These are phyloP conservation scores for Entonaema liquescens DNA, from an alignment of 495 filamentous ascomycete species.

Conservation along the genomic window DNA sequence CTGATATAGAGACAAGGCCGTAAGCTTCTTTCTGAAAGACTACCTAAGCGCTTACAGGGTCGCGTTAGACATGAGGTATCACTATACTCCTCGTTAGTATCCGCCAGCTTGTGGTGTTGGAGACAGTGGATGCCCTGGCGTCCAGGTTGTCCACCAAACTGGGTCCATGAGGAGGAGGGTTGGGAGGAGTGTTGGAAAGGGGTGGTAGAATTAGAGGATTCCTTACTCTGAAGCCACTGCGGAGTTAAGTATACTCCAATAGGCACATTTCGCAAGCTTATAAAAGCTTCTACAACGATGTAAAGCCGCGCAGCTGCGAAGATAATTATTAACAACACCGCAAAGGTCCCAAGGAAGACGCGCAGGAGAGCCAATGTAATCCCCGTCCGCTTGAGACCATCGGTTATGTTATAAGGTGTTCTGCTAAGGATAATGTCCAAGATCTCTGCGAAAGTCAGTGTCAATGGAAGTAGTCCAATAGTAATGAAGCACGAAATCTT, in stretches of 20 bases:
- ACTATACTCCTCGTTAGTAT: neutral
- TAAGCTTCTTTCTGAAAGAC: neutral
- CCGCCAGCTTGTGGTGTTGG: neutral
- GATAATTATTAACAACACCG: neutral
- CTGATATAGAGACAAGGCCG: too few relatives aligned
- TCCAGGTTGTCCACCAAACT: too few relatives aligned
- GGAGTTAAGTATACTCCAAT: conserved; percentile 1
- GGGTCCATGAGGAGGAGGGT: too few relatives aligned
- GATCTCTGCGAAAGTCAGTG: too few relatives aligned
- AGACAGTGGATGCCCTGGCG: too few relatives aligned
- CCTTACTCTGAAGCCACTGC: neutral
- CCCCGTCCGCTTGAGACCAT: too few relatives aligned
- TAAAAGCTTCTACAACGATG: neutral
- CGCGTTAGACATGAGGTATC: neutral
- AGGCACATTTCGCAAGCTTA: neutral
- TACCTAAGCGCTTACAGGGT: neutral
- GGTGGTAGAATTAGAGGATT: neutral
- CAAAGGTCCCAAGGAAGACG: neutral
- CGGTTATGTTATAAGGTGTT: too few relatives aligned
- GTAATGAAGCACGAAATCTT: neutral
- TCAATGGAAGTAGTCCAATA: neutral
- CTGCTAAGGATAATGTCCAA: too few relatives aligned
- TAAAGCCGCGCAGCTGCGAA: neutral
- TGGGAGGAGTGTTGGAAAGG: too few relatives aligned
- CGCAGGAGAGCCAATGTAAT: too few relatives aligned